A percentile compares a stretch with the other conserved stretches of the same genome.
Evolutionary conservation across 257 asterid genomes (phyloP).

Genomic region (Rhazya stricta): DNA sequence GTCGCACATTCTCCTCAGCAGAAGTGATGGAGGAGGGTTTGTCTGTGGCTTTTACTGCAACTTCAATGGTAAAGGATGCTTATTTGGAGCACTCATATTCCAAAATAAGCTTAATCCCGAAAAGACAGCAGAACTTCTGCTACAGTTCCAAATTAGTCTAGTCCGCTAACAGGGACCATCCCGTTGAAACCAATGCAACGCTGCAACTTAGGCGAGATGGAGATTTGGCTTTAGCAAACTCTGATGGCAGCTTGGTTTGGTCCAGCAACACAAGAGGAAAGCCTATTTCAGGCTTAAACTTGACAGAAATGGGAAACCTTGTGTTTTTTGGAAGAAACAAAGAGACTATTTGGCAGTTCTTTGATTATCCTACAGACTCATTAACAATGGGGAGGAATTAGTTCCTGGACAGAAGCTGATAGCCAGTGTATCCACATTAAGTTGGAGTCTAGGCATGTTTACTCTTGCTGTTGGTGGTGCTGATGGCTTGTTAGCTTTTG

Average conservation of each 20-base stretch:
- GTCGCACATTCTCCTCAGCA: not conserved
- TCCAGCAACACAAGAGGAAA: conserved; percentile 17
- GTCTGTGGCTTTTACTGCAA: not conserved
- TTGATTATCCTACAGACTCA: conserved; percentile 21
- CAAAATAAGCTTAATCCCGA: too few relatives aligned
- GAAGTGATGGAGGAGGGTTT: not conserved
- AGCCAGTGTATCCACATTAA: conserved; percentile 16
- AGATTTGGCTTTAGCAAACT: conserved; percentile 4
- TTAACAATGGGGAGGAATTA: conserved; percentile 4
- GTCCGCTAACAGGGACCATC: conserved; percentile 3
- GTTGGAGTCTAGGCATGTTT: conserved; percentile 12
- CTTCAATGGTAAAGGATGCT: not conserved
- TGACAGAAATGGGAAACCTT: conserved; percentile 18
- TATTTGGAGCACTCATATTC: not conserved
- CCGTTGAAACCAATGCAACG: not conserved
- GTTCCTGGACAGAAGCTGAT: conserved; percentile 6
- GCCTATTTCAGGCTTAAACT: conserved; percentile 14
- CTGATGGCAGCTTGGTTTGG: conserved; percentile 13
- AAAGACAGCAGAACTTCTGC: not conserved
- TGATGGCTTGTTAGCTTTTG: conserved; percentile 1
- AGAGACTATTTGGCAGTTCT: conserved; percentile 17
- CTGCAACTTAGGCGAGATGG: not conserved
- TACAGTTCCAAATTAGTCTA: not conserved
- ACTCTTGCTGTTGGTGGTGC: not conserved
- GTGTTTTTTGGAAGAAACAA: conserved; percentile 15